These are phyloP conservation scores for Arthrobotrys musiformis DNA, from an alignment of 2,329 filamentous ascomycete genomes.

Conservation along the genomic window DNA sequence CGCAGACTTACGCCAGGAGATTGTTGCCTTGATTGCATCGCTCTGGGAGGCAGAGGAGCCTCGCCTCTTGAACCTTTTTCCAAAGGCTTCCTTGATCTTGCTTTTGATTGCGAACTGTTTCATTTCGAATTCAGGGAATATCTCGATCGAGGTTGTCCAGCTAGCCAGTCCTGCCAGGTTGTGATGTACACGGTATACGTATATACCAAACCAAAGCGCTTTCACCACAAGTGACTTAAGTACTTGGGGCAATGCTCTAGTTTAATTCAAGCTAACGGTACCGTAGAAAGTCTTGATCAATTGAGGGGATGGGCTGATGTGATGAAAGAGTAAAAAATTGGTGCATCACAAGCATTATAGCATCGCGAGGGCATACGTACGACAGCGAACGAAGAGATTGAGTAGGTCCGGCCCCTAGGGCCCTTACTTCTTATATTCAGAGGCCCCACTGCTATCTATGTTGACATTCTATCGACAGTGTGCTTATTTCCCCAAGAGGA, in stretches of 20 bases:
- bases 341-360: background rate
- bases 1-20: conserved; percentile 42
- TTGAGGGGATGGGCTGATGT: too few species aligned
- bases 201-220: background rate
- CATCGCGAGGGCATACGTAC: background rate
- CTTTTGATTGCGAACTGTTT: conserved; percentile 13
- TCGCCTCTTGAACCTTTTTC: conserved; percentile 28
- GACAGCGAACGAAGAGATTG: background rate
- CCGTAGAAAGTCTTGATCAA: too few species aligned
- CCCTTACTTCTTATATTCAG: background rate
- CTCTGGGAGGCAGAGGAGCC: conserved; percentile 29
- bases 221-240: too few species aligned
- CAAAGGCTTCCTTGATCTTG: conserved; percentile 33
- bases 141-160: too few species aligned
- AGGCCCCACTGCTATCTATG: too few species aligned
- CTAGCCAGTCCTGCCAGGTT: background rate
- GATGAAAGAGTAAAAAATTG: background rate
- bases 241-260: background rate
- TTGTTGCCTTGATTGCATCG: conserved; percentile 31
- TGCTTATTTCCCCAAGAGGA: background rate
- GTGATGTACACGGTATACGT: background rate
- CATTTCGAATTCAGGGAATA: background rate
- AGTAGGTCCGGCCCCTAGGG: too few species aligned
- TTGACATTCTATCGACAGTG: too few species aligned
- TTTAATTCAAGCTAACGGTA: background rate